phyloP scores from a whole-genome alignment of 2,329 filamentous ascomycete genomes.

The Hypoxylon sp. region DNA sequence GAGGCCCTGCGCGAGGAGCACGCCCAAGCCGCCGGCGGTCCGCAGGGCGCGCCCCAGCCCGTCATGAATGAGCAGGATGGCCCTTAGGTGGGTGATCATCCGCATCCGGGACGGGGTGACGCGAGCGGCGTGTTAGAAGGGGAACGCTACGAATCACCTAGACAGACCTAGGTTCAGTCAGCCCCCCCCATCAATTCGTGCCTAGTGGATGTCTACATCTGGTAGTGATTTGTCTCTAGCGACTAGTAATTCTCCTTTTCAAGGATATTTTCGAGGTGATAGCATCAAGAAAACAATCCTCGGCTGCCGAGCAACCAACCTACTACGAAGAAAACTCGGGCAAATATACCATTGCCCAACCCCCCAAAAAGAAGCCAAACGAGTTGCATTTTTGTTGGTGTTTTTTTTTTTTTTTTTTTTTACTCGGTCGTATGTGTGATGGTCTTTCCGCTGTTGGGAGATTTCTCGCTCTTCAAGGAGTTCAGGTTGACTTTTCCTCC shows the following conservation, averaged over 20 bases:
- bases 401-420: not conserved
- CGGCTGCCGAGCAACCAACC: not conserved
- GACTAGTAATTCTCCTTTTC: too few species aligned
- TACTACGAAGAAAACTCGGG: too few species aligned
- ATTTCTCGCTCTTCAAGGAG: not conserved
- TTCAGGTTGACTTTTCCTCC: not conserved
- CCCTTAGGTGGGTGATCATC: not conserved
- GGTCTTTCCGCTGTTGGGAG: not conserved
- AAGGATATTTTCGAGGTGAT: too few species aligned
- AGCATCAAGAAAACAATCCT: too few species aligned
- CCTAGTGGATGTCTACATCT: too few species aligned
- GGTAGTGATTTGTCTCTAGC: too few species aligned
- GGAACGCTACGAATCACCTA: too few species aligned
- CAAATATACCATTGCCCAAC: not conserved
- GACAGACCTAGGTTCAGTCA: too few species aligned
- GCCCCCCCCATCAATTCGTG: too few species aligned
- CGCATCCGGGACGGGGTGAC: conserved; percentile 34
- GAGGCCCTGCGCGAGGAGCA: conserved; percentile 53
- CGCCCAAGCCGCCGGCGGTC: conserved; percentile 30
- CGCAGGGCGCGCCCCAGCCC: not conserved
- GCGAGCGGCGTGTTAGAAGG: too few species aligned
- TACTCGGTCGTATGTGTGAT: not conserved
- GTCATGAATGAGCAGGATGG: conserved; percentile 3
- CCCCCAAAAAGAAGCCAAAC: not conserved
- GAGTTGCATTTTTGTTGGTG: too few species aligned